phyloP scores from a whole-genome alignment of 1,284 basidiomycete species.

The Leccinum solheimii region DNA sequence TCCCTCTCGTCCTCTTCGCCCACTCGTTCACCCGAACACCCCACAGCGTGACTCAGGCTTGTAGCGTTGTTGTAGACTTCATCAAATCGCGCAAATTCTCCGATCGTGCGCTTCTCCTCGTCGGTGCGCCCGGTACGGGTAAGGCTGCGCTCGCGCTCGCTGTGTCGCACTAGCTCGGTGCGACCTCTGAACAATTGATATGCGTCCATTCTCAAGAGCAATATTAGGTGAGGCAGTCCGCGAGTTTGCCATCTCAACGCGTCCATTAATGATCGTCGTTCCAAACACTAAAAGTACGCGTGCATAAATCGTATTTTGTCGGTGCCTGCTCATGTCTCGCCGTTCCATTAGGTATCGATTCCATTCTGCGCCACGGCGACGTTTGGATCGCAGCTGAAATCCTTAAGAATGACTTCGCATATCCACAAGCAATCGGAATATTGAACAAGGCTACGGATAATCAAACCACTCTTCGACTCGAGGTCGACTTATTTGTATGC shows the following conservation, averaged over 20 bases:
- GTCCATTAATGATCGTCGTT: conserved; percentile 63
- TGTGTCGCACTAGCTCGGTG: conserved; percentile 90
- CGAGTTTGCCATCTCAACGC: conserved; percentile 48
- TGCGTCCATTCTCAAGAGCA: too few species aligned
- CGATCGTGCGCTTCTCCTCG: conserved; percentile 83
- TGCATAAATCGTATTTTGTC: conserved; percentile 13
- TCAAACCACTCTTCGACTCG: conserved; percentile 60
- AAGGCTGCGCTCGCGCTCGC: conserved; percentile 96
- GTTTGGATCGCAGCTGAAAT: conserved; percentile 90
- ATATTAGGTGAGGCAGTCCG: conserved; percentile 25
- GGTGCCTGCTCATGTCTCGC: conserved; percentile 13
- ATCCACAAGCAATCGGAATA: conserved; percentile 57
- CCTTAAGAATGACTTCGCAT: conserved; percentile 83
- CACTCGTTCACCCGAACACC: background rate
- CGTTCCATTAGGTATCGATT: conserved; percentile 63
- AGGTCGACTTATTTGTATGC: conserved; percentile 74
- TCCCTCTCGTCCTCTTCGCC: background rate
- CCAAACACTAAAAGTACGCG: conserved; percentile 66
- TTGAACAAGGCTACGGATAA: conserved; percentile 51
- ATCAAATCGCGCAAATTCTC: conserved; percentile 90
- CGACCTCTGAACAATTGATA: conserved; percentile 37
- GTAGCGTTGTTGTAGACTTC: conserved; percentile 88
- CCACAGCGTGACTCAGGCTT: conserved; percentile 57
- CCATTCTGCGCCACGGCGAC: conserved; percentile 75
- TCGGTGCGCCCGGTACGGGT: conserved; percentile 92